A percentile compares a stretch with the other conserved stretches of the same genome.
Conservation (phyloP, 2,329 filamentous ascomycete species). For the Clonostachys sp. region DNA sequence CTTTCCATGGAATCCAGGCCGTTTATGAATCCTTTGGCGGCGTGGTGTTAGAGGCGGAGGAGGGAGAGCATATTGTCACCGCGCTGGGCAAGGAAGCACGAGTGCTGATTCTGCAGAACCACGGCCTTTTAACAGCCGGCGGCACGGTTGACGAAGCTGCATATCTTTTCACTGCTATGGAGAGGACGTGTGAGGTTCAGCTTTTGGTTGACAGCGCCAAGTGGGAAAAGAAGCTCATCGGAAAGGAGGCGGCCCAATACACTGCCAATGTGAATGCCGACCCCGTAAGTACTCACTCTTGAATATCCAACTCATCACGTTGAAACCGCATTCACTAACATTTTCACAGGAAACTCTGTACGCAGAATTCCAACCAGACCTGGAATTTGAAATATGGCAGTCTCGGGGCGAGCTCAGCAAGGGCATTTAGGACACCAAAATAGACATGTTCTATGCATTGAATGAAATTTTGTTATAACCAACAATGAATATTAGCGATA, state of each 20-base stretch:
- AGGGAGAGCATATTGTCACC: slow-evolving; percentile 52
- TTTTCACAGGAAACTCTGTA: slow-evolving; percentile 19
- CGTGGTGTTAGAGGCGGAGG: slow-evolving; percentile 56
- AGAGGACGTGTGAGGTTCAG: slow-evolving; percentile 24
- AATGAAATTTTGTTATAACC: too few species aligned
- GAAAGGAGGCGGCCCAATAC: slow-evolving; percentile 31
- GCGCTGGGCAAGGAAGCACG: slow-evolving; percentile 48
- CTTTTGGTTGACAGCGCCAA: slow-evolving; percentile 20
- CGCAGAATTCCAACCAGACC: slow-evolving; percentile 25
- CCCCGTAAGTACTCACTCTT: slow-evolving; percentile 9
- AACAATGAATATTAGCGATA: too few species aligned
- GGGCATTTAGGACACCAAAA: neutral
- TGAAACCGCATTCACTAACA: slow-evolving; percentile 7
- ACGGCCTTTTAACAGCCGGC: slow-evolving; percentile 60
- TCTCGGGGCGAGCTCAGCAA: slow-evolving; percentile 12
- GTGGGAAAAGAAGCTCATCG: slow-evolving; percentile 17
- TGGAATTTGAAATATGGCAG: slow-evolving; percentile 23
- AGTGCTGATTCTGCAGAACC: slow-evolving; percentile 57
- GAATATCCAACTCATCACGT: neutral
- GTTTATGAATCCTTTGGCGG: slow-evolving; percentile 60
- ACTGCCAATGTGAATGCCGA: slow-evolving; percentile 25
- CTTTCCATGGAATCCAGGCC: slow-evolving; percentile 52
- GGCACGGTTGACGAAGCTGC: slow-evolving; percentile 63
- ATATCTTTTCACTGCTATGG: slow-evolving; percentile 48
- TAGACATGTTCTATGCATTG: too few species aligned